Evolutionary conservation across 371 early-diverging fungal genomes (phyloP), one percentile per base, ranked within the genome.

Genomic region (Rhizopus sp.): DNA sequence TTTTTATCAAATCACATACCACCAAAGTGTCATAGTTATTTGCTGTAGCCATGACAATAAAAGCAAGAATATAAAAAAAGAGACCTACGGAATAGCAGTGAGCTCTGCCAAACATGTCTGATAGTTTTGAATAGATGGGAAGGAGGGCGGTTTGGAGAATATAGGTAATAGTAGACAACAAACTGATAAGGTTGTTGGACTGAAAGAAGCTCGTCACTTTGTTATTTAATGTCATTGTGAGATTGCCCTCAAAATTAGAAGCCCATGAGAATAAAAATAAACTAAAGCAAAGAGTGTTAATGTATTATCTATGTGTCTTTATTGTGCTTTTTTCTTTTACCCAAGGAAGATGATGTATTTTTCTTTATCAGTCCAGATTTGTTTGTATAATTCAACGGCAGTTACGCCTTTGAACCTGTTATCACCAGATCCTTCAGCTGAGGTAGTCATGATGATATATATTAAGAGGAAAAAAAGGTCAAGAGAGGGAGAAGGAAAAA

Each of bases 71-170:
- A 45, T 62, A 69, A 31, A 69, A 57, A 2, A 50, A 15, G 5
- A 69, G 34, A 5, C 57, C 48, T 39, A 69, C 35, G 5, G 65
- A 48, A 31, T 64, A 69, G 8, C 49, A 54, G 44, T 64, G 56
- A 37, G 65, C 62, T 65, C 69, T 61, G 39, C 69, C 65, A 30
- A 56, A 45, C 40, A 69, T 56, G 45, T 69, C 66, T 7, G 69
- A 61, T 7, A 69, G 59, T 31, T 69, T 69, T 33, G 69, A 64
- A 39, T 65, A 65, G 17, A 65, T 62, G n/a, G 65, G 69, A 23
- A 62, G 49, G 49, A 69, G 62, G 10, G 59, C 58, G 9, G 62
- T 59, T 57, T 69, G 65, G 3, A 69, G 50, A n/a, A 69, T 69
- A 41, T 64, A 65, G 4, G 62, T 17, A 8, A 69, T 53, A 5